Conservation (phyloP, 768 basidiomycete species). For the Coprinopsis strossmayeri region DNA sequence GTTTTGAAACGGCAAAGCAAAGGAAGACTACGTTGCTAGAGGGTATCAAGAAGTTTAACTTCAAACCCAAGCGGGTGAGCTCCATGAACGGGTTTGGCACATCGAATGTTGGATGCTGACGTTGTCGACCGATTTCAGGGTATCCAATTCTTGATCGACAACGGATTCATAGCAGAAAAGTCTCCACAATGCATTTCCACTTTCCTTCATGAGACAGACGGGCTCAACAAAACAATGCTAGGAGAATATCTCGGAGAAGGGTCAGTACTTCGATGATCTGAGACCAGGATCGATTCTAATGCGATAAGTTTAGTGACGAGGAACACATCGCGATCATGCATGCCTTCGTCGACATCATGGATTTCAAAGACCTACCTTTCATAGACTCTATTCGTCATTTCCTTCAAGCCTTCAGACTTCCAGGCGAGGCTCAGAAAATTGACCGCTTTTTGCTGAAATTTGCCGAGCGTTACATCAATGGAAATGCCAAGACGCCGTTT, state of each 20-base stretch:
- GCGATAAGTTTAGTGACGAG: constrained; percentile 58
- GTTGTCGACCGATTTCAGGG: constrained; percentile 46
- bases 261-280: constrained; percentile 37
- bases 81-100: too few relatives aligned
- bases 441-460: constrained; percentile 99
- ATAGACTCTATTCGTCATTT: constrained; percentile 87
- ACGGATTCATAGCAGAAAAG: constrained; percentile 75
- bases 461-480: constrained; percentile 91
- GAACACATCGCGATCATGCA: constrained; percentile 93
- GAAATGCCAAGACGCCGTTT: constrained; percentile 78
- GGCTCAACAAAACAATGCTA: constrained; percentile 91
- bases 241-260: constrained; percentile 98
- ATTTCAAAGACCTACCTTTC: constrained; percentile 77
- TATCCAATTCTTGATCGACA: constrained; percentile 79
- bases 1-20: constrained; percentile 93
- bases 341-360: constrained; percentile 89
- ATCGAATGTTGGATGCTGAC: too few relatives aligned
- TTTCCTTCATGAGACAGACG: constrained; percentile 86
- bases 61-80: constrained; percentile 91
- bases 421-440: constrained; percentile 97
- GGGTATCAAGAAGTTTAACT: constrained; percentile 97
- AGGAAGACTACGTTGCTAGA: constrained; percentile 92
- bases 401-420: constrained; percentile 92
- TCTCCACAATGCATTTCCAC: constrained; percentile 73
- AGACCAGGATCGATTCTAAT: background rate